Evolutionary conservation across 2,329 filamentous ascomycete species (phyloP), one percentile per base, ranked within the genome.

Genomic region (Clarireedia hainanense): DNA sequence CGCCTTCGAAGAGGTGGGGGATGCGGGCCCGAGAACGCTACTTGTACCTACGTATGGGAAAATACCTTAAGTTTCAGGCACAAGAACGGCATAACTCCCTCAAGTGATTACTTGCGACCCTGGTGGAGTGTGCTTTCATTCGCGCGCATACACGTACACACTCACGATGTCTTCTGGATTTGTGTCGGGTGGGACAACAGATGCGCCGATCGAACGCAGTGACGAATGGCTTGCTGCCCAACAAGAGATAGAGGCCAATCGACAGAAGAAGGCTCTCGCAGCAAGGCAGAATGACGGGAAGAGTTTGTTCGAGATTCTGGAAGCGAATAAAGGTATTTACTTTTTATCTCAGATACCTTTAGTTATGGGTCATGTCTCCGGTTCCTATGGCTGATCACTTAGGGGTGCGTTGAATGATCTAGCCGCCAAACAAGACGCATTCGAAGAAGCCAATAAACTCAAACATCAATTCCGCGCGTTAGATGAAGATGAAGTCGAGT

Each of bases 371-470:
- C 10, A 45, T 52, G 14, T 7, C 34, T 20, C 23, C 14, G 5
- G 26, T 26, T 47, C 26, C 52, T 57, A 55, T 30, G 59, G 50
- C 66, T 68, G 65, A 69, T 68, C 67, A 68, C 67, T 57, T 61
- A 68, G 65, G 57, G 61, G 57, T 68, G 60, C 61, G 55, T 63
- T 61, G 57, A 61, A 64, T 56, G 42, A 62, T 61, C 39, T 56
- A 86, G 88, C 84, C 61, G 86, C 87, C 57, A 92, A 91, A 71
- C 86, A 92, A 72, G 88, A 88, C 20, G 87, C 85, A 7, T 90
- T 91, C 69, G 88, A 91, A 69, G 88, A 92, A 70, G 77, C 84
- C 60, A 80, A 78, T 60, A 79, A 79, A 61, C 74, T 92, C 52
- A 81, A 82, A 66, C 88, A 92, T 65, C 89, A 92, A 73, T 91